Evolutionary conservation across 2,329 filamentous ascomycete species (phyloP).

Genomic region (Scorias spongiosa): DNA sequence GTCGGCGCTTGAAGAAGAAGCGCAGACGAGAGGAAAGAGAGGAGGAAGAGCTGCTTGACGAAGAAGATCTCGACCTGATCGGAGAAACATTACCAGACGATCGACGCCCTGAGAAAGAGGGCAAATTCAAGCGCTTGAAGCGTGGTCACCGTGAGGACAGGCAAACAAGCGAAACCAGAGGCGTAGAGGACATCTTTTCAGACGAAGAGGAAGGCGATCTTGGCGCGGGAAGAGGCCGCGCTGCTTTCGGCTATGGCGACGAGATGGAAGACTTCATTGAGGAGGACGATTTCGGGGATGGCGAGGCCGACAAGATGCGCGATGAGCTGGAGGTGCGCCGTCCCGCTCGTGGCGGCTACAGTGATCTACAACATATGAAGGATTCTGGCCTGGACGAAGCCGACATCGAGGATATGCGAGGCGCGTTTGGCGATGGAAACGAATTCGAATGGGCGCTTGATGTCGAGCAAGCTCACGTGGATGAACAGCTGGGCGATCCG

Average conservation of each 20-base stretch:
- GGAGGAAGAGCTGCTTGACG: slow-evolving; percentile 73
- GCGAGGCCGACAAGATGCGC: slow-evolving; percentile 58
- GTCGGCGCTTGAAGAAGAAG: slow-evolving; percentile 56
- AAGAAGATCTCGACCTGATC: slow-evolving; percentile 92
- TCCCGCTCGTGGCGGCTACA: slow-evolving; percentile 54
- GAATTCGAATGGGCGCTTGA: slow-evolving; percentile 93
- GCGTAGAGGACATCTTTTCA: slow-evolving; percentile 84
- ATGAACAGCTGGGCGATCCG: slow-evolving; percentile 54
- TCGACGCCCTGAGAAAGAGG: slow-evolving; percentile 52
- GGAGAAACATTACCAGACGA: slow-evolving; percentile 64
- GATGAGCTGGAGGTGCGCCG: slow-evolving; percentile 83
- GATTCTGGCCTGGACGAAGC: slow-evolving; percentile 66
- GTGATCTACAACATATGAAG: slow-evolving; percentile 54
- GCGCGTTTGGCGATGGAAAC: slow-evolving; percentile 86
- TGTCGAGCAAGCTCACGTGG: slow-evolving; percentile 68
- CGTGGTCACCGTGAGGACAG: slow-evolving; percentile 68
- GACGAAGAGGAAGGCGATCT: slow-evolving; percentile 68
- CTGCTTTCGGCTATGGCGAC: slow-evolving; percentile 41
- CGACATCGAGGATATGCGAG: slow-evolving; percentile 87
- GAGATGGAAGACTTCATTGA: slow-evolving; percentile 93
- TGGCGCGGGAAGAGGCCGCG: slow-evolving; percentile 26
- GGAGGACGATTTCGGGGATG: slow-evolving; percentile 81
- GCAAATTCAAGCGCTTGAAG: slow-evolving; percentile 93
- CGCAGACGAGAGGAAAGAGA: slow-evolving; percentile 62
- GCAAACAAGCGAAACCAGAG: slow-evolving; percentile 46